phyloP scores from a whole-genome alignment of 371 early-diverging fungal genomes.

The Nematocida ironsii region DNA sequence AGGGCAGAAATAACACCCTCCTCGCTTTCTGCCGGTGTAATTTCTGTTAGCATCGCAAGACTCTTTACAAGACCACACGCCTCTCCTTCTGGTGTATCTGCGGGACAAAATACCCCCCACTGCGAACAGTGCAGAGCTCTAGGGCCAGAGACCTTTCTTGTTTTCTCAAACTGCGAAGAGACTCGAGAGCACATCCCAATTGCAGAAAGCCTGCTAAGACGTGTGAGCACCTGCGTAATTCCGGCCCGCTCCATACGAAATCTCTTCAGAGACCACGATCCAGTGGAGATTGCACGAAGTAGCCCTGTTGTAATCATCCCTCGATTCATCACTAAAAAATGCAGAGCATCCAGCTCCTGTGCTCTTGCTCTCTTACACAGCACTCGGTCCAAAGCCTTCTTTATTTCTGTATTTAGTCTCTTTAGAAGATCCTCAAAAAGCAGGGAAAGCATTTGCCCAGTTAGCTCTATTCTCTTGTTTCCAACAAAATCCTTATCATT shows the following conservation, averaged over 20 bases:
- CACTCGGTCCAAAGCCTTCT: conserved; percentile 78
- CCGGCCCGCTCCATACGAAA: conserved; percentile 99
- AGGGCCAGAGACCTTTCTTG: conserved; percentile 96
- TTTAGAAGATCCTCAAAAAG: conserved; percentile 99
- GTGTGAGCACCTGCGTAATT: conserved; percentile 90
- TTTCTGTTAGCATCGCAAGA: conserved; percentile 94
- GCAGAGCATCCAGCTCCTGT: conserved; percentile 86
- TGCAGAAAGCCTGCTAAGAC: conserved; percentile 90
- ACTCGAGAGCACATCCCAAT: conserved; percentile 99
- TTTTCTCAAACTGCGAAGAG: conserved; percentile 97
- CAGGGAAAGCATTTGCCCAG: conserved; percentile 90
- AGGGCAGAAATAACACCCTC: conserved; percentile 75
- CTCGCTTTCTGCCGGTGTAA: conserved; percentile 80
- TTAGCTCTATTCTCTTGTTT: conserved; percentile 94
- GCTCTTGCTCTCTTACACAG: conserved; percentile 86
- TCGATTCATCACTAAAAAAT: conserved; percentile 77
- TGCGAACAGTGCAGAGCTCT: conserved; percentile 93
- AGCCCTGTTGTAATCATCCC: conserved; percentile 89
- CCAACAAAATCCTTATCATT: conserved; percentile 99
- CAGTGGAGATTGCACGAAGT: conserved; percentile 89
- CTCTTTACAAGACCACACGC: conserved; percentile 99
- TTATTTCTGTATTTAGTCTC: conserved; percentile 80
- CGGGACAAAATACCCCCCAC: conserved; percentile 96
- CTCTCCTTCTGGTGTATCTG: conserved; percentile 99
- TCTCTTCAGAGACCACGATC: conserved; percentile 98